Evolutionary conservation across 441 rosid species (phyloP), one percentile per base, ranked within the genome.

Genomic region (Capsella rubella): DNA sequence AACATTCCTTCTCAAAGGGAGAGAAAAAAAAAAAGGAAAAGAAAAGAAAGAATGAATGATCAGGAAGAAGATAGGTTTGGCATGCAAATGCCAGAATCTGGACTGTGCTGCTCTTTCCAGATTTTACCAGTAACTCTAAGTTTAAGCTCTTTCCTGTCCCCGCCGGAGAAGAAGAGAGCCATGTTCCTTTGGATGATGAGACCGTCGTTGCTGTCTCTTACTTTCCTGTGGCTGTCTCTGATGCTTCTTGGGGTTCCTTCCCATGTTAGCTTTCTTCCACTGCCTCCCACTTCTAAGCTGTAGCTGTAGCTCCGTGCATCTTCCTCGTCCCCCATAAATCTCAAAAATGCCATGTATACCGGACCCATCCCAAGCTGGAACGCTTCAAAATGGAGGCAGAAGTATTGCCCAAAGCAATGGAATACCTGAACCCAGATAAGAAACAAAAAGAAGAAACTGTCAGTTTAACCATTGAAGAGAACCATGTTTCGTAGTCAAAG

Each of bases 301-400:
- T 91, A 93, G 79, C 86, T 88, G 60, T 87, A 93, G 74, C 84
- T 91, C 62, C 96, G 79, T 42, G 98, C 98, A 18, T 93, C 98
- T 4, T 70, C 73, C 79, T 93, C 98, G n/a, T 93, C 95, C 4
- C 98, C 98, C 97, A 93, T 91, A 80, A 93, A 93, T 32, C 98
- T 93, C 65, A 91, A 87, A 82, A 93, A 91, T 9, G 98, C 98
- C 97, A 93, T 93, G 80, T 91, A 93, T 4, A 93, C 98, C 0
- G 98, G 97, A 55, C 93, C 94, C 92, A 87, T 85, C 40, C 97
- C 97, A 0, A 93, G 92, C 87, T 93, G 98, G 80, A 91, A 91
- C 46, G 98, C 98, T 64, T 93, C 98, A 14, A 93, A 93, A 75
- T 93, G 97, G 64, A 93, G 97, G 79, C 98, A 93, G 68, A 93